A percentile compares a stretch with the other conserved stretches of the same genome.
These are phyloP conservation scores for Candida maesae DNA, from an alignment of 805 yeast species.

Conservation along the genomic window DNA sequence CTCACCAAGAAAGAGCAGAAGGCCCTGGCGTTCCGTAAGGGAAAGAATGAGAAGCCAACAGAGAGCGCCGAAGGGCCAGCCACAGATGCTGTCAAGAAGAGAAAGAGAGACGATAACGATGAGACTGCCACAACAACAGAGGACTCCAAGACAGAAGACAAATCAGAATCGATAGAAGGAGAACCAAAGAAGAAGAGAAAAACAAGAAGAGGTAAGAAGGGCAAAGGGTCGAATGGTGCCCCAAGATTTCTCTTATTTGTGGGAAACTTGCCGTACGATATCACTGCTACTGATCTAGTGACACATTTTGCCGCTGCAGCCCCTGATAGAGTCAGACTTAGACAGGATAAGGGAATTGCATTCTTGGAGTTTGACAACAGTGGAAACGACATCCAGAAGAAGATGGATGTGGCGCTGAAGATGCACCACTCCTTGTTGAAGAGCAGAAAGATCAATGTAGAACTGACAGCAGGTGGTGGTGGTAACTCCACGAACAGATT, in stretches of 20 bases:
- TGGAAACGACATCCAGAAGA: conserved; percentile 58
- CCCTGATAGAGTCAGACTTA: conserved; percentile 74
- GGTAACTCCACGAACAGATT: conserved; percentile 73
- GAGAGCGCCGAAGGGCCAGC: conserved; percentile 23
- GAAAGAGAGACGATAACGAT: conserved; percentile 20
- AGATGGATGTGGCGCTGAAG: conserved; percentile 80
- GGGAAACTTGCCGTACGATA: conserved; percentile 81
- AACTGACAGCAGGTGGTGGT: conserved; percentile 97
- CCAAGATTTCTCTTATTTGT: conserved; percentile 81
- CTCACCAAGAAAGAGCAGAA: conserved; percentile 64
- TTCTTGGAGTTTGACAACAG: conserved; percentile 74
- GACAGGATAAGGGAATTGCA: conserved; percentile 88
- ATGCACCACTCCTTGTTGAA: conserved; percentile 74
- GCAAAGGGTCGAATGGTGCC: conserved; percentile 46
- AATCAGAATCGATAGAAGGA: conserved; percentile 30
- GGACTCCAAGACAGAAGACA: conserved; percentile 20
- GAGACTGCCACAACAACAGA: conserved; percentile 14
- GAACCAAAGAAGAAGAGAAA: conserved; percentile 56
- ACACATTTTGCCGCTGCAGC: conserved; percentile 69
- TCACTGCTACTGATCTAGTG: conserved; percentile 56
- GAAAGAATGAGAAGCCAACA: conserved; percentile 16
- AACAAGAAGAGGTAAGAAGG: conserved; percentile 75
- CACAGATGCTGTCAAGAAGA: conserved; percentile 26
- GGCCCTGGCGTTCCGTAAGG: conserved; percentile 53
- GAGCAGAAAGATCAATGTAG: conserved; percentile 85